A percentile compares a stretch with the other conserved stretches of the same genome.
Conservation (phyloP, 2,329 filamentous ascomycete species). For the Clarireedia paspali region DNA sequence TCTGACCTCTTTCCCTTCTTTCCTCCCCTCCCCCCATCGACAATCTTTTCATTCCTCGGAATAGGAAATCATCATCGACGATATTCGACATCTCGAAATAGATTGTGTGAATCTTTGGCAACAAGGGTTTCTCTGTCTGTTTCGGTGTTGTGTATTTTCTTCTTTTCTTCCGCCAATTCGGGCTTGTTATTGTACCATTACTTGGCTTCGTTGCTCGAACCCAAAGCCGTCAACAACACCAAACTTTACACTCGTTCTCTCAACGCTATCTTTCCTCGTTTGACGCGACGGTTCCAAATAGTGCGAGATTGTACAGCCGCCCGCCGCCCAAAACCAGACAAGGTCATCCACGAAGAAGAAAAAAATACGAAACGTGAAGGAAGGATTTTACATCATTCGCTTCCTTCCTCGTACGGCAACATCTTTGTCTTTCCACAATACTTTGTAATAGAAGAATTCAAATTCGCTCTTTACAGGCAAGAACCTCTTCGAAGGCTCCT, state of each 20-base stretch:
- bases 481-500: no score
- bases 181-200: neutral
- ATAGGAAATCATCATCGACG: neutral
- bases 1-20: neutral
- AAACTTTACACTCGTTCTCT: slow-evolving; percentile 4
- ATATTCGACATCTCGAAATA: neutral
- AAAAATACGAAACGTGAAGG: neutral
- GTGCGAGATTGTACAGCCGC: slow-evolving; percentile 1
- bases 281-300: slow-evolving; percentile 1
- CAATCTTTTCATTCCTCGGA: slow-evolving; percentile 5
- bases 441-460: slow-evolving; percentile 2
- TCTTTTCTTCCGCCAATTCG: neutral
- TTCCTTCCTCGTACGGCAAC: slow-evolving; percentile 1
- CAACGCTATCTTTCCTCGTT: neutral
- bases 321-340: neutral
- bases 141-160: neutral
- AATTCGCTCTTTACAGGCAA: slow-evolving; percentile 7
- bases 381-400: neutral
- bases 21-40: neutral
- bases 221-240: neutral
- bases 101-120: neutral
- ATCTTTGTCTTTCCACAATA: neutral
- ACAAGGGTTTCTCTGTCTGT: neutral
- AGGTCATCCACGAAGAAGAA: neutral
- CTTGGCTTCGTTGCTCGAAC: neutral